Evolutionary conservation across 2,329 filamentous ascomycete species (phyloP), one percentile per base, ranked within the genome.

Genomic region (Gaeumannomyces sp.): DNA sequence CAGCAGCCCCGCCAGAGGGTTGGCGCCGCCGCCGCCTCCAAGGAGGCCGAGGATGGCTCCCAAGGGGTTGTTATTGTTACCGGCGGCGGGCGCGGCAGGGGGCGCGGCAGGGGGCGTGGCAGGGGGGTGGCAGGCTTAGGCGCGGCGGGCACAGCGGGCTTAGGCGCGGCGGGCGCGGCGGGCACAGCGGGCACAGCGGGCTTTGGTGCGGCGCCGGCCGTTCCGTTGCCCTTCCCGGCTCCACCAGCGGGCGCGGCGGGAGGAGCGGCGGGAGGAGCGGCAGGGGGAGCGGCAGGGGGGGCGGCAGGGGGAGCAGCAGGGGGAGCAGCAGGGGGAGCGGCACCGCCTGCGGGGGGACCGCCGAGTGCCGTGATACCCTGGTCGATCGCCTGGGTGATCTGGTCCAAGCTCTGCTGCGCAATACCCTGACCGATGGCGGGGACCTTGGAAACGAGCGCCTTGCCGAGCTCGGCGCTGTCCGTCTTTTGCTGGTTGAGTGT

Each of bases 401-500:
- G 67, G 31, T 69, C 68, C 27, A 72, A 68, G 25, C 66, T 68
- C 50, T 70, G 67, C 68, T 72, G 68, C 25, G 71, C 71, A 60
- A 72, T 72, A 22, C 68, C 31, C 65, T 72, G 70, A 33, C 71
- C 71, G 35, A 72, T 71, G 22, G 67, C 67, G 57, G 71, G 71
- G 13, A 72, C 67, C 69, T 72, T 72, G 66, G 67, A 68, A 16
- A 72, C 70, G 31, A 72, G 63, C 35, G 71, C 71, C 38, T 67
- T 66, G 65, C 71, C 71, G 35, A 72, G 69, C 27, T 89, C 71
- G 5, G 61, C n/a, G 58, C 68, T 64, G 6, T 64, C 65, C 2
- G 64, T 63, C 69, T 72, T 69, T 64, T 72, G 71, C 35, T 69
- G 56, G 61, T 70, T 66, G 50, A 72, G 70, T 61, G 70, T 67